A percentile compares a stretch with the other conserved stretches of the same genome.
Conservation (phyloP, 2,329 filamentous ascomycete species). For the Nannizziopsis barbatae region DNA sequence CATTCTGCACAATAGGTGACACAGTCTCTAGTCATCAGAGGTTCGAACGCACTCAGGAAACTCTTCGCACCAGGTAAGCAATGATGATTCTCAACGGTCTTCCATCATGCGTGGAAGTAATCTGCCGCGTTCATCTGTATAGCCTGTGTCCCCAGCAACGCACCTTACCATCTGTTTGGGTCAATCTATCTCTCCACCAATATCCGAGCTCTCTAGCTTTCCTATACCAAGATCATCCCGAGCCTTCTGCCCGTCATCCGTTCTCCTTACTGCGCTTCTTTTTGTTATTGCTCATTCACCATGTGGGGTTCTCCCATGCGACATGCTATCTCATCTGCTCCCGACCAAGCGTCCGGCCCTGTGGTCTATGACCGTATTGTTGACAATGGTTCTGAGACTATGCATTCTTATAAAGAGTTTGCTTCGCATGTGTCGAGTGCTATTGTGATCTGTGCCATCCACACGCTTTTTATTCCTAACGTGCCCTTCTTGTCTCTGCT, state of each 20-base stretch:
- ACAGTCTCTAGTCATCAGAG: slow-evolving; percentile 1
- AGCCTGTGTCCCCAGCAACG: neutral
- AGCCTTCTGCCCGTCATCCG: neutral
- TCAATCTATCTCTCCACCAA: neutral
- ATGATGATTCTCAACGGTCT: neutral
- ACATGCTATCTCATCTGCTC: slow-evolving; percentile 2
- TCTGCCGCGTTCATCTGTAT: slow-evolving; percentile 3
- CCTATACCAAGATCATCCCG: too few relatives aligned
- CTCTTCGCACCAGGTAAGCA: slow-evolving; percentile 1
- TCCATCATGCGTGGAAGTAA: slow-evolving; percentile 1
- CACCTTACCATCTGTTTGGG: neutral
- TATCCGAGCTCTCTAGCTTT: too few relatives aligned
- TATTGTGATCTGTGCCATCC: too few relatives aligned
- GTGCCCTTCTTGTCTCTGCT: neutral
- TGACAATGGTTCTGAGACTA: neutral
- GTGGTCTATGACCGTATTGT: neutral
- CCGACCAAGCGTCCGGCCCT: neutral
- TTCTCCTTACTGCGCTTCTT: neutral
- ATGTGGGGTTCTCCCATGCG: neutral
- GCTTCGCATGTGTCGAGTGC: neutral
- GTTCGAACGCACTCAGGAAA: neutral
- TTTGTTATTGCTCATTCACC: neutral
- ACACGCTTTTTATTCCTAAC: neutral
- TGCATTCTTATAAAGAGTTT: neutral
- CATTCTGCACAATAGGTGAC: neutral